These are phyloP conservation scores for Boletus insuetus DNA, from an alignment of 768 basidiomycete species.

Conservation along the genomic window DNA sequence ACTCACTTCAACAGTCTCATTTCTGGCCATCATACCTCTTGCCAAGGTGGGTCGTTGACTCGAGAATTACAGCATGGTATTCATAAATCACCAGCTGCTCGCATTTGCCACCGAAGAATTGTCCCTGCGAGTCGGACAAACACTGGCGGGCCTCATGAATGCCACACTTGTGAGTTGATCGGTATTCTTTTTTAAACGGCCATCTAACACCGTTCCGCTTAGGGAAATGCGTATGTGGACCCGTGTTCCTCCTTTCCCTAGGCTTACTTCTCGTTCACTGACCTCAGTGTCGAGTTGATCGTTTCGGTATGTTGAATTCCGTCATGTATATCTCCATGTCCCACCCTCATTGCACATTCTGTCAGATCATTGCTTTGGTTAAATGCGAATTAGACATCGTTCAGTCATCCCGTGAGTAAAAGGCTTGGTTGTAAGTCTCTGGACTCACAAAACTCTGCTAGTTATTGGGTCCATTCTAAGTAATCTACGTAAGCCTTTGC, in stretches of 20 bases:
- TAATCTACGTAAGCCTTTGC: constrained; percentile 53
- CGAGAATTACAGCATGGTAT: neutral
- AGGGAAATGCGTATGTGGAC: constrained; percentile 33
- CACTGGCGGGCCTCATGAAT: constrained; percentile 79
- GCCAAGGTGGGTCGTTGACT: constrained; percentile 53
- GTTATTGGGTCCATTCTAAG: constrained; percentile 83
- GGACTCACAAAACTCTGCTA: constrained; percentile 25
- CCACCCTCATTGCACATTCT: neutral
- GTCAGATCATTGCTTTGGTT: constrained; percentile 72
- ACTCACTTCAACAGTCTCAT: constrained; percentile 50
- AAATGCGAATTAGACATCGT: constrained; percentile 82
- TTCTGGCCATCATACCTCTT: constrained; percentile 80
- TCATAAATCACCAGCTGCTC: constrained; percentile 47
- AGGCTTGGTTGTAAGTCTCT: neutral
- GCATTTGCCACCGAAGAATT: constrained; percentile 86
- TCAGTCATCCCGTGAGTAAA: constrained; percentile 66
- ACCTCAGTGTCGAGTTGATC: constrained; percentile 52
- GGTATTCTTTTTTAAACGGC: neutral
- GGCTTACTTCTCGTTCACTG: neutral
- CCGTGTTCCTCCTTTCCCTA: neutral
- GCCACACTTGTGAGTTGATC: constrained; percentile 64
- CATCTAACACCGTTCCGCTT: neutral
- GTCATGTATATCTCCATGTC: neutral
- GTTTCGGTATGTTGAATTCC: constrained; percentile 51
- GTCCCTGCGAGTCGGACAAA: constrained; percentile 78